phyloP scores from a whole-genome alignment of 75 land plant species.

The Chamaecyparis obtusa region DNA sequence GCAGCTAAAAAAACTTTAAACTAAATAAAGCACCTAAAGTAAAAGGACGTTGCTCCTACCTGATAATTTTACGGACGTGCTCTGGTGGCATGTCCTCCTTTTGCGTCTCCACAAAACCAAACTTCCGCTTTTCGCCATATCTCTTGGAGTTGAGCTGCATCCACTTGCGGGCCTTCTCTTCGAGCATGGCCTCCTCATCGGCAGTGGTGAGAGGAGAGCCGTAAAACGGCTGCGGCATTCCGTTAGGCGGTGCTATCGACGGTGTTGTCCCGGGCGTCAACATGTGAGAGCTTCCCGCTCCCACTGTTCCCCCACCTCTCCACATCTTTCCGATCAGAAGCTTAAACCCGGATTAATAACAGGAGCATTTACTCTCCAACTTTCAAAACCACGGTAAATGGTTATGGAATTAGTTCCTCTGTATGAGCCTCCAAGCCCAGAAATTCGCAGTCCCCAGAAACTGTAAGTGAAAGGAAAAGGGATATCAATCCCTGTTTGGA shows the following conservation, averaged over 20 bases:
- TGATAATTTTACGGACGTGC: slow-evolving; percentile 95
- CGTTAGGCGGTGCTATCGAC: slow-evolving; percentile 39
- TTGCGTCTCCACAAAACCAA: slow-evolving; percentile 97
- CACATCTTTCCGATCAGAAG: slow-evolving; percentile 22
- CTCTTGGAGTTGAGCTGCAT: slow-evolving; percentile 92
- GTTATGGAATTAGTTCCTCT: not conserved
- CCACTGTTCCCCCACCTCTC: slow-evolving; percentile 30
- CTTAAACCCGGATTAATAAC: not conserved
- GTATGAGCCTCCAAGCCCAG: too few relatives aligned
- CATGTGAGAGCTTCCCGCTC: slow-evolving; percentile 33
- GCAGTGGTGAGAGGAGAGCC: slow-evolving; percentile 43
- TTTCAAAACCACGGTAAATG: not conserved
- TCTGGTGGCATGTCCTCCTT: slow-evolving; percentile 99
- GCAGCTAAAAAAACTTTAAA: not conserved
- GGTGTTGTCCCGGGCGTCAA: slow-evolving; percentile 42
- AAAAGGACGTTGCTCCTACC: slow-evolving; percentile 34
- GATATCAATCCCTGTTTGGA: too few relatives aligned
- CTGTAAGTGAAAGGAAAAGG: too few relatives aligned
- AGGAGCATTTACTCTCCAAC: not conserved
- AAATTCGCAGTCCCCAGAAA: too few relatives aligned
- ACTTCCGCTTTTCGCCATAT: slow-evolving; percentile 94
- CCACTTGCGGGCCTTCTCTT: slow-evolving; percentile 98
- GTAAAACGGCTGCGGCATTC: slow-evolving; percentile 51
- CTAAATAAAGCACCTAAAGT: not conserved
- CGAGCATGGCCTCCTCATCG: slow-evolving; percentile 74